These are phyloP conservation scores for Elsinoe batatas DNA, from an alignment of 2,329 filamentous ascomycete species.

Conservation along the genomic window DNA sequence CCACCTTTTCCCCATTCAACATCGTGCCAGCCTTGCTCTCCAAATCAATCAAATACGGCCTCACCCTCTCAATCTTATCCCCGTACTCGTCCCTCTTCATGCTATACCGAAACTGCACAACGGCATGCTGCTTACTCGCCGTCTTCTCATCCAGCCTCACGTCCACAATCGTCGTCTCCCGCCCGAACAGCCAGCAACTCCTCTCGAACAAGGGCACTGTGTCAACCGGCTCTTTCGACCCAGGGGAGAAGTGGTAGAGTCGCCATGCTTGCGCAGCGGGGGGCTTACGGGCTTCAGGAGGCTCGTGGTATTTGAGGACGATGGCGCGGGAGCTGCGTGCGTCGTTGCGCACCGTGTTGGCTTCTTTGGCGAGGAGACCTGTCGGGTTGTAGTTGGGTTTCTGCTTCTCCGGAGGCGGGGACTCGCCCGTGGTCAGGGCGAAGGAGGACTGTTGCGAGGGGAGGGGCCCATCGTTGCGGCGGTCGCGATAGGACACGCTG, in stretches of 20 bases:
- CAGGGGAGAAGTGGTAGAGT: slow-evolving; percentile 82
- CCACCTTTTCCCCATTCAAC: slow-evolving; percentile 66
- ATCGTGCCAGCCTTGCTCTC: slow-evolving; percentile 86
- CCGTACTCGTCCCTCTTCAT: slow-evolving; percentile 80
- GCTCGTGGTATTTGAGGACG: slow-evolving; percentile 92
- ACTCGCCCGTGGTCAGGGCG: slow-evolving; percentile 18
- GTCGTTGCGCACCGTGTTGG: slow-evolving; percentile 66
- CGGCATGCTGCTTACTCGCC: slow-evolving; percentile 90
- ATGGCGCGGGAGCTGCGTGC: slow-evolving; percentile 33
- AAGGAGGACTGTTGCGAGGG: slow-evolving; percentile 40
- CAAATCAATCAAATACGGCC: slow-evolving; percentile 83
- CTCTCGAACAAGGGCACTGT: slow-evolving; percentile 66
- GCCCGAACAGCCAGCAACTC: slow-evolving; percentile 84
- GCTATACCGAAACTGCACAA: slow-evolving; percentile 81
- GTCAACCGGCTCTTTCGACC: slow-evolving; percentile 59
- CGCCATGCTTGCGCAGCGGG: slow-evolving; percentile 71
- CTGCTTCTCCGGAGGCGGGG: slow-evolving; percentile 52
- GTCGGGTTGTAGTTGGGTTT: slow-evolving; percentile 79
- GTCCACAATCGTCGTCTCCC: slow-evolving; percentile 73
- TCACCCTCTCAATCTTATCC: slow-evolving; percentile 61
- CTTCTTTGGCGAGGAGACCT: slow-evolving; percentile 75
- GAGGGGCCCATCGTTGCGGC: slow-evolving; percentile 33
- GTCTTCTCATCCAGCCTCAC: slow-evolving; percentile 80
- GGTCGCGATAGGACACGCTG: slow-evolving; percentile 29
- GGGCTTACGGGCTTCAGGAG: slow-evolving; percentile 82